Conservation (phyloP, 2,329 filamentous ascomycete species). For the Aspergillus floridensis region DNA sequence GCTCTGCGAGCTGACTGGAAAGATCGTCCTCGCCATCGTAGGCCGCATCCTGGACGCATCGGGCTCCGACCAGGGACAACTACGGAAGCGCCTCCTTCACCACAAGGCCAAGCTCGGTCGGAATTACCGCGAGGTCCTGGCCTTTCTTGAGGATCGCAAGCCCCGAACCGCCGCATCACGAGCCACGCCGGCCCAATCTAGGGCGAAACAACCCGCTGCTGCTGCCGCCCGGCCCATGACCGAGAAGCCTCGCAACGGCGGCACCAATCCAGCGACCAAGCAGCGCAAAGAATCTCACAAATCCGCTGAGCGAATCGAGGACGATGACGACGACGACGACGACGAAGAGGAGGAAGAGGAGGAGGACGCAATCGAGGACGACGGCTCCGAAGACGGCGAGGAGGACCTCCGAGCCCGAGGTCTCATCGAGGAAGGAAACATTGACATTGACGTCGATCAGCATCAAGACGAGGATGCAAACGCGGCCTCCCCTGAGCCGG, state of each 20-base stretch:
- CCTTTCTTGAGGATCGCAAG: slow-evolving; percentile 71
- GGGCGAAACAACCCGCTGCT: slow-evolving; percentile 32
- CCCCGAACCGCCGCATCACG: slow-evolving; percentile 21
- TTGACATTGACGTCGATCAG: slow-evolving; percentile 26
- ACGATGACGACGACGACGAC: slow-evolving; percentile 42
- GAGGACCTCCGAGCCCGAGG: slow-evolving; percentile 37
- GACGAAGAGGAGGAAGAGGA: slow-evolving; percentile 30
- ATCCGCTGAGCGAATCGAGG: slow-evolving; percentile 45
- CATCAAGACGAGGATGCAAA: slow-evolving; percentile 22
- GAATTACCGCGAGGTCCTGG: slow-evolving; percentile 82
- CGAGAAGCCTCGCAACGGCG: slow-evolving; percentile 13
- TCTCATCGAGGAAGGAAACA: slow-evolving; percentile 36
- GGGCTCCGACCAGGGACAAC: slow-evolving; percentile 59
- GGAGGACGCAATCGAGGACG: slow-evolving; percentile 16
- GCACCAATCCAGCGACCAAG: not conserved
- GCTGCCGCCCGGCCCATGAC: not conserved
- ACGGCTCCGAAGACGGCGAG: slow-evolving; percentile 41
- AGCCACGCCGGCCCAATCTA: slow-evolving; percentile 21
- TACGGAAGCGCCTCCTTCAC: slow-evolving; percentile 69
- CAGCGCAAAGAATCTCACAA: slow-evolving; percentile 25
- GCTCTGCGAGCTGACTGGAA: slow-evolving; percentile 80
- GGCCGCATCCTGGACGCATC: slow-evolving; percentile 69
- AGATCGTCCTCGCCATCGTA: slow-evolving; percentile 76
- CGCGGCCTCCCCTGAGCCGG: slow-evolving; percentile 28
- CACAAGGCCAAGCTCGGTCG: slow-evolving; percentile 78